phyloP scores from a whole-genome alignment of 371 early-diverging fungal species.

The Mucor velutinosus region DNA sequence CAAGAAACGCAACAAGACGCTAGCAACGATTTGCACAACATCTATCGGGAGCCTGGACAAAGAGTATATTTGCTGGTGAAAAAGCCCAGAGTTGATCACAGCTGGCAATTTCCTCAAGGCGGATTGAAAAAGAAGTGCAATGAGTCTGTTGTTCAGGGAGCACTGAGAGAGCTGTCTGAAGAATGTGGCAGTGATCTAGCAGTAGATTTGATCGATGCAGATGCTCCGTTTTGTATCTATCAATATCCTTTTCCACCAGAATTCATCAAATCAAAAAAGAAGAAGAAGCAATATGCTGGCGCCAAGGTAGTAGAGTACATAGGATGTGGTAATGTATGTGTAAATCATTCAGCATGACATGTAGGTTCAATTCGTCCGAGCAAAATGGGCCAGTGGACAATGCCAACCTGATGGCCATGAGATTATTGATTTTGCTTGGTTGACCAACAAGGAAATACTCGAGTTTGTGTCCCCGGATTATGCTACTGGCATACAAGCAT shows the following conservation, averaged over 20 bases:
- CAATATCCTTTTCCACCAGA: slow-evolving; percentile 48
- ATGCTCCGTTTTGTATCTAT: slow-evolving; percentile 70
- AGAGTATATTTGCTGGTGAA: slow-evolving; percentile 75
- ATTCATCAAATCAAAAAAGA: slow-evolving; percentile 22
- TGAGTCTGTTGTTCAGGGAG: slow-evolving; percentile 75
- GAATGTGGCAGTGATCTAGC: slow-evolving; percentile 75
- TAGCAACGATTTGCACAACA: slow-evolving; percentile 16
- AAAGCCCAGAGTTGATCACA: slow-evolving; percentile 54
- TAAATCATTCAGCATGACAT: background rate
- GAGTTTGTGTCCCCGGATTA: background rate
- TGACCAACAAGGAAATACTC: slow-evolving; percentile 72
- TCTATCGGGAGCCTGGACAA: slow-evolving; percentile 14
- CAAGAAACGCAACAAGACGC: background rate
- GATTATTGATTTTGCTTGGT: slow-evolving; percentile 80
- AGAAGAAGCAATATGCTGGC: slow-evolving; percentile 21
- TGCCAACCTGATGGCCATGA: slow-evolving; percentile 58
- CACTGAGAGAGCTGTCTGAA: slow-evolving; percentile 66
- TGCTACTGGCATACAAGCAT: background rate
- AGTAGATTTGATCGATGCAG: slow-evolving; percentile 69
- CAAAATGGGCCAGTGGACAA: slow-evolving; percentile 45
- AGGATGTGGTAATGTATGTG: background rate
- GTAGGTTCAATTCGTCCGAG: slow-evolving; percentile 38
- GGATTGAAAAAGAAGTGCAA: slow-evolving; percentile 47
- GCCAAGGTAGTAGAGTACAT: slow-evolving; percentile 24
- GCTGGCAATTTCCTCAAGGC: slow-evolving; percentile 82